Evolutionary conservation across 148 eudicot genomes (phyloP).

Genomic region (Chenopodium berlandieri): DNA sequence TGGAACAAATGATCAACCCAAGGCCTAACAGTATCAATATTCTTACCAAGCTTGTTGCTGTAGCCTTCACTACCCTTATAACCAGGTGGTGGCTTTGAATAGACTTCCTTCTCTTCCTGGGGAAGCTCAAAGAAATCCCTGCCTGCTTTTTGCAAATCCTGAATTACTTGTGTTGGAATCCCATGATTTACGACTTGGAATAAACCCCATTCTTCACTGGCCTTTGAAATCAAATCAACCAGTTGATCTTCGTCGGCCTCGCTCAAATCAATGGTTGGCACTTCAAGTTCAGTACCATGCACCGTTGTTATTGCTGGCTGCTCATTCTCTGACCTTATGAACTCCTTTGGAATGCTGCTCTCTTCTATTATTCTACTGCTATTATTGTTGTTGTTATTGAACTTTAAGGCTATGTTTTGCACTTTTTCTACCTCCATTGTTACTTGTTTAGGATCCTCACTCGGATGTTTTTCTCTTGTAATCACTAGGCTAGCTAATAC

Average conservation of each 20-base stretch:
- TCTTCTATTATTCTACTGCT: neutral
- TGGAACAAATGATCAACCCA: conserved; percentile 95
- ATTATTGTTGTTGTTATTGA: neutral
- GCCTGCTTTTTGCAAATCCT: conserved; percentile 38
- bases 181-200: conserved; percentile 54
- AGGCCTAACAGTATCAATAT: neutral
- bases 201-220: conserved; percentile 50
- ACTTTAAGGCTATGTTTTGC: conserved; percentile 39
- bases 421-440: conserved; percentile 43
- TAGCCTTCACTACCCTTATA: conserved; percentile 56
- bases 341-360: conserved; percentile 46
- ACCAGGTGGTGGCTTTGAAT: conserved; percentile 41
- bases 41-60: conserved; percentile 40
- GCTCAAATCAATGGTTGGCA: conserved; percentile 43
- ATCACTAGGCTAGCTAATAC: too few relatives aligned
- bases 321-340: conserved; percentile 40
- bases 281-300: conserved; percentile 31
- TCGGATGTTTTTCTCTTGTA: too few relatives aligned
- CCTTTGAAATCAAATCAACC: conserved; percentile 29
- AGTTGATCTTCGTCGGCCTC: conserved; percentile 21
- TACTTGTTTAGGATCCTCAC: neutral
- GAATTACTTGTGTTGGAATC: conserved; percentile 38
- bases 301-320: conserved; percentile 46
- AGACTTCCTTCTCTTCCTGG: conserved; percentile 49
- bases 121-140: conserved; percentile 48